These are phyloP conservation scores for Apiospora marii DNA, from an alignment of 2,329 filamentous ascomycete species.

Conservation along the genomic window DNA sequence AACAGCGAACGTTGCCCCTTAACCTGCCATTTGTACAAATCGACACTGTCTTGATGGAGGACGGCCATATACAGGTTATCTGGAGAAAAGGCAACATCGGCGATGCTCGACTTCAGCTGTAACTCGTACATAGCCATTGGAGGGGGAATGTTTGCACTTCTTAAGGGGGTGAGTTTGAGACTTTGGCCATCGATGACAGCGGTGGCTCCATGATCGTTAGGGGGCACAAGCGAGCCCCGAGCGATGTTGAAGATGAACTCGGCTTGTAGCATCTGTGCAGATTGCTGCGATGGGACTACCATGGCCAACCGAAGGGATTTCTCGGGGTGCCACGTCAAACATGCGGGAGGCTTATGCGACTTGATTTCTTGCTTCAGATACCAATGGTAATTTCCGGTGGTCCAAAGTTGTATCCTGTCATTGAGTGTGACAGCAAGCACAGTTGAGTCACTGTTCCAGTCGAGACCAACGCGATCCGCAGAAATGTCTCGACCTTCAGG, in stretches of 20 bases:
- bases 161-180: constrained; percentile 86
- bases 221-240: constrained; percentile 73
- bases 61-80: constrained; percentile 73
- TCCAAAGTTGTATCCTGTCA: constrained; percentile 90
- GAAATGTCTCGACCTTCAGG: constrained; percentile 63
- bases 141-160: constrained; percentile 85
- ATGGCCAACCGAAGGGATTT: constrained; percentile 74
- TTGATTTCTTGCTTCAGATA: constrained; percentile 92
- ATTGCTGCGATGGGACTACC: constrained; percentile 48
- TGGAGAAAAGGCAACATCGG: constrained; percentile 78
- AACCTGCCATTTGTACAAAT: constrained; percentile 74
- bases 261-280: constrained; percentile 60
- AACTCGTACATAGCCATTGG: constrained; percentile 90
- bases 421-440: constrained; percentile 83
- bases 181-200: constrained; percentile 83
- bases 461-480: constrained; percentile 68
- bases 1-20: constrained; percentile 59
- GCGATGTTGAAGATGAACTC: constrained; percentile 74
- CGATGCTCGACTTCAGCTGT: constrained; percentile 63
- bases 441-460: constrained; percentile 93
- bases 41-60: constrained; percentile 71
- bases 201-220: constrained; percentile 80
- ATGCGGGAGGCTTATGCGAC: constrained; percentile 44
- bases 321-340: constrained; percentile 84
- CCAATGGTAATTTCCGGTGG: constrained; percentile 97